phyloP scores from a whole-genome alignment of 305 asterid species.

The Solanum chacoense region DNA sequence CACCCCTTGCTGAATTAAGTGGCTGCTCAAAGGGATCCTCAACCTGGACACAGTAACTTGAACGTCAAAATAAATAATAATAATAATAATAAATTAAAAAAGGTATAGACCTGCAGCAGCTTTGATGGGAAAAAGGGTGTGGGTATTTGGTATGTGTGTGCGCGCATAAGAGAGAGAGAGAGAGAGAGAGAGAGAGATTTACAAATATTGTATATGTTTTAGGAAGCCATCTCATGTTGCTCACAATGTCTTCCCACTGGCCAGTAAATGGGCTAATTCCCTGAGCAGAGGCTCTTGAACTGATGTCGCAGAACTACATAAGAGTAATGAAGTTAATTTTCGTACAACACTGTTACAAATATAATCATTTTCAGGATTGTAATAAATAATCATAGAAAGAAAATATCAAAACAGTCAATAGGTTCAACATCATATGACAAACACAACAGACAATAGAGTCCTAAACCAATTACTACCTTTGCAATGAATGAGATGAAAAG shows the following conservation, averaged over 20 bases:
- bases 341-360: neutral
- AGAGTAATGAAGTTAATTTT: neutral
- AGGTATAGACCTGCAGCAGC: neutral
- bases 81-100: neutral
- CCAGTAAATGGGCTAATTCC: conserved; percentile 59
- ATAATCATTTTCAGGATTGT: neutral
- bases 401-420: neutral
- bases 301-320: conserved; percentile 54
- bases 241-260: conserved; percentile 61
- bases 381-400: no score
- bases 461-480: conserved; percentile 39
- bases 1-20: conserved; percentile 64
- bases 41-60: conserved; percentile 34
- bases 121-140: neutral
- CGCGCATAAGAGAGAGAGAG: neutral
- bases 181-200: conserved; percentile 10
- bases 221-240: conserved; percentile 96
- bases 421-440: neutral
- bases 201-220: conserved; percentile 79
- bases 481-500: conserved; percentile 73
- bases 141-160: neutral
- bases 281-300: conserved; percentile 54
- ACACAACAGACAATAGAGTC: neutral
- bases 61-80: neutral
- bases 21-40: conserved; percentile 99